Percentiles rank a stretch among this genome's conserved stretches.
Conservation (phyloP, 768 basidiomycete species). For the Amanita pseudoporphyria region DNA sequence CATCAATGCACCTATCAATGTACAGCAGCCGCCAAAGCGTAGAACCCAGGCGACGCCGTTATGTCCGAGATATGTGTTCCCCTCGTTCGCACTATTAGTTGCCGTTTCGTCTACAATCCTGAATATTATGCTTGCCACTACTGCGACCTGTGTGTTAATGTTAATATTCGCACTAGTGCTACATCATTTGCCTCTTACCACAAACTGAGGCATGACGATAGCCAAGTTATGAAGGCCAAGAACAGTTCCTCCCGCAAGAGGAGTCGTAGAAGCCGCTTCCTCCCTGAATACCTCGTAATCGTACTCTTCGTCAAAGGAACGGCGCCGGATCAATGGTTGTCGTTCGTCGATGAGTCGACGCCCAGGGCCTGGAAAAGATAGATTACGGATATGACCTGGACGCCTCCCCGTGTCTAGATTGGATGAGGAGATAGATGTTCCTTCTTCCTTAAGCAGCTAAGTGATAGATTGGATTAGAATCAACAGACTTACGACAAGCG, state of each 20-base stretch:
- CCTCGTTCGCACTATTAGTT: constrained; percentile 32
- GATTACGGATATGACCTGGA: constrained; percentile 42
- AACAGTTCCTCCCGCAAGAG: constrained; percentile 80
- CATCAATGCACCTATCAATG: constrained; percentile 72
- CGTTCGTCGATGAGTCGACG: constrained; percentile 33
- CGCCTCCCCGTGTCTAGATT: constrained; percentile 18
- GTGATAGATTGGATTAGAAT: background rate
- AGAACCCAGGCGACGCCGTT: constrained; percentile 92
- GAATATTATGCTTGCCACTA: constrained; percentile 86
- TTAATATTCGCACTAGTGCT: constrained; percentile 10
- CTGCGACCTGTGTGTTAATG: constrained; percentile 56
- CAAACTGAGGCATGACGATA: constrained; percentile 90
- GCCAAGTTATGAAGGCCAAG: constrained; percentile 94
- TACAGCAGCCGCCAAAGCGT: constrained; percentile 84
- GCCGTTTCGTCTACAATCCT: constrained; percentile 56
- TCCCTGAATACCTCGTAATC: constrained; percentile 29
- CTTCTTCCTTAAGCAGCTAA: constrained; percentile 61
- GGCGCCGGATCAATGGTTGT: constrained; percentile 51
- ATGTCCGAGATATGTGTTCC: constrained; percentile 64
- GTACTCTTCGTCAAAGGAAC: constrained; percentile 38
- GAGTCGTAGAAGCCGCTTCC: constrained; percentile 27
- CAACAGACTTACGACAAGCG: background rate
- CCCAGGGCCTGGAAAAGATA: constrained; percentile 36
- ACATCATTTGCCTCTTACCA: constrained; percentile 42
- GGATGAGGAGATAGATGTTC: constrained; percentile 31